Evolutionary conservation across 768 basidiomycete genomes (phyloP), one percentile per base, ranked within the genome.

Genomic region (Tephrocybe sp.): DNA sequence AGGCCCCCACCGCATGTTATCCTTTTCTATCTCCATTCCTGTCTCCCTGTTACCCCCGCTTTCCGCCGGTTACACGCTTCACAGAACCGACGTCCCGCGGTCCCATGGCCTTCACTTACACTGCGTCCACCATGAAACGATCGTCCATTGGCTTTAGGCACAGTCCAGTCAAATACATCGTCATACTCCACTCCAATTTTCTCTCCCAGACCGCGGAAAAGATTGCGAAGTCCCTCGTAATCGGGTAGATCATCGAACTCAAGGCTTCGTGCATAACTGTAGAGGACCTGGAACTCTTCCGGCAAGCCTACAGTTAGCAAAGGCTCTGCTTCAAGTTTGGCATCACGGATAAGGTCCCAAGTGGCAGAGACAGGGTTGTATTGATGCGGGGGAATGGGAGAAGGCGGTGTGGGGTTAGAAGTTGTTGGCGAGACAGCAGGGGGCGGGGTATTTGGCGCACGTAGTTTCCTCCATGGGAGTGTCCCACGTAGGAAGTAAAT

Each of bases 171-270:
- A 57, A 62, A 77, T 1, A 71, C 68, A 11, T 70, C 76, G 58
- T 83, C 81, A 57, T 81, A 83, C 47, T 74, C 72, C 6, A 83
- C 68, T 1, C 77, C 80, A n/a, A 77, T 66, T 8, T 78, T 73
- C 50, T 70, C 73, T 1, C 78, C 84, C 9, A 86, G 61, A 3
- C 76, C 79, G 13, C 78, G 75, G 65, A 93, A 90, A 37, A 92
- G 77, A 37, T 78, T 79, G 35, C 91, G 77, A 19, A 93, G 72
- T 22, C 91, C 91, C 36, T 84, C 86, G 59, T 94, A 95, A 67
- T 95, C 92, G 9, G 92, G 92, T 32, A 90, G 75, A 70, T 94
- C 92, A 60, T 89, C 89, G 58, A 93, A 94, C 55, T 86, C 86
- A 28, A 95, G 81, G 1, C 83, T 83, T 37, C 92, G 81, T 18